These are phyloP conservation scores for Pseudisothecium myosuroides DNA, from an alignment of 225 moss, liverwort and hornwort genomes.

Conservation along the genomic window DNA sequence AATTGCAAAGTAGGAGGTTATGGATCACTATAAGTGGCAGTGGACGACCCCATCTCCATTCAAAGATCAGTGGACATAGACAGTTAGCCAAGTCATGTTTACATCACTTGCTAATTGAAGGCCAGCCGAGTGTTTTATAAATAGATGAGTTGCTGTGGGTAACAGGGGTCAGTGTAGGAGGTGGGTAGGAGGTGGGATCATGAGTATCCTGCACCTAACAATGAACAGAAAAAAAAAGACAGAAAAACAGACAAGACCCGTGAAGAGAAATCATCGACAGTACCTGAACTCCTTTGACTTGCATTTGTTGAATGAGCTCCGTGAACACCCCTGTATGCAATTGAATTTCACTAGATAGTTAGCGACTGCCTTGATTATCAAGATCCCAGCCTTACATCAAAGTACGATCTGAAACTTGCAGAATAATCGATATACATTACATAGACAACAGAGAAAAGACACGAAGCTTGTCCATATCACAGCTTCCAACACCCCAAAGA, in stretches of 20 bases:
- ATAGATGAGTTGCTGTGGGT: background rate
- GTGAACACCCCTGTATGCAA: constrained; percentile 78
- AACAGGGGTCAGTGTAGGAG: background rate
- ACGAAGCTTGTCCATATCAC: background rate
- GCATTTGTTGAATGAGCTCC: constrained; percentile 96
- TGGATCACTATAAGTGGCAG: background rate
- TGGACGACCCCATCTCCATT: background rate
- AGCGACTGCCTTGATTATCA: background rate
- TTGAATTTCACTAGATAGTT: background rate
- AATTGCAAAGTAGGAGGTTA: background rate
- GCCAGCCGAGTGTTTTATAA: too few species aligned
- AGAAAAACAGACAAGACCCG: background rate
- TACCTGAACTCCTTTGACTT: constrained; percentile 95
- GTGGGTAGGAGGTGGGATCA: background rate
- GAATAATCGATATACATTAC: background rate
- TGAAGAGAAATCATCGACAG: background rate
- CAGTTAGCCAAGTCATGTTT: background rate
- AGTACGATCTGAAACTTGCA: background rate
- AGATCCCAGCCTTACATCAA: background rate
- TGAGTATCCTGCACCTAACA: background rate
- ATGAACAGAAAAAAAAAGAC: background rate
- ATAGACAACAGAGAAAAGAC: background rate
- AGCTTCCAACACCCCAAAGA: background rate
- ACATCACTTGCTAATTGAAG: background rate
- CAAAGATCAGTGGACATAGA: background rate